phyloP scores from a whole-genome alignment of 257 asterid species.

The Rhazya stricta region DNA sequence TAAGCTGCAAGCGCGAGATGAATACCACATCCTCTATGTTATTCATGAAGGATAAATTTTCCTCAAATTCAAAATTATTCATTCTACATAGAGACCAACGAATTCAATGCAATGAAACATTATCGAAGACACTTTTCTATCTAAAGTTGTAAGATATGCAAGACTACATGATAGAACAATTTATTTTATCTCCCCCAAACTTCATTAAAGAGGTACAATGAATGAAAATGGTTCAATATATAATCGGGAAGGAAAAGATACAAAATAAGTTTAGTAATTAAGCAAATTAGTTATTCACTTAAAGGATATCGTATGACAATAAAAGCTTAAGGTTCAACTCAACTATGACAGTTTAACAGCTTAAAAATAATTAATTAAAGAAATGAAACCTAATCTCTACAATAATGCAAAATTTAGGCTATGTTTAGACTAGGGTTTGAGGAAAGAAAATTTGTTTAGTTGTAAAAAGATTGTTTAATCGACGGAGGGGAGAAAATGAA shows the following conservation, averaged over 20 bases:
- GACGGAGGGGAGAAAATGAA: no score
- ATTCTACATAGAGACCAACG: no score
- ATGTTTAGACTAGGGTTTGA: no score
- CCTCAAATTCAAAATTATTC: no score
- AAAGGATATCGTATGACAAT: no score
- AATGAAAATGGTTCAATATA: neutral
- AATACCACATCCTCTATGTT: no score
- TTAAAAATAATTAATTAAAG: neutral
- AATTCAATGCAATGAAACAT: no score
- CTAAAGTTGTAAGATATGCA: neutral
- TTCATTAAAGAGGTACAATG: neutral
- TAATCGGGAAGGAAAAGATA: neutral
- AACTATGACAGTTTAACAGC: neutral
- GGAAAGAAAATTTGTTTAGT: no score
- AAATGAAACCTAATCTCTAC: neutral
- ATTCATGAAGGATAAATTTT: no score
- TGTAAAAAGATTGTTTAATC: no score
- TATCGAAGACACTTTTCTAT: no score
- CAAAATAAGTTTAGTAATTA: neutral
- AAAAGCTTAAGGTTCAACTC: neutral
- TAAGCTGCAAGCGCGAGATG: no score
- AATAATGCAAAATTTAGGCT: neutral
- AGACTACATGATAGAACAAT: neutral
- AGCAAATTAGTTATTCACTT: neutral
- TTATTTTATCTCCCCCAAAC: neutral